Conservation (phyloP, 768 basidiomycete species). For the Boletus sp. region DNA sequence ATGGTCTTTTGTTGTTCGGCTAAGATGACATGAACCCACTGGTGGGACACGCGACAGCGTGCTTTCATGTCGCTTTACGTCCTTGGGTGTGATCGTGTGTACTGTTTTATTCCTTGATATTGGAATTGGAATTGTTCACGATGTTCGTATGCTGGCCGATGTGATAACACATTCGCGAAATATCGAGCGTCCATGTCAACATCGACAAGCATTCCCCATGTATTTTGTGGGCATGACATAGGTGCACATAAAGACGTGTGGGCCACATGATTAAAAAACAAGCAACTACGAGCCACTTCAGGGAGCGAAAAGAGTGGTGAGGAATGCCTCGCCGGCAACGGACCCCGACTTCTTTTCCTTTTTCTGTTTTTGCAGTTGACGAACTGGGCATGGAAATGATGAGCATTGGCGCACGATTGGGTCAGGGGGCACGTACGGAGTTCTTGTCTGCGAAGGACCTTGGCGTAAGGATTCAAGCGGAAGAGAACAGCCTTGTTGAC, state of each 20-base stretch:
- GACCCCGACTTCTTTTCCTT: slow-evolving; percentile 61
- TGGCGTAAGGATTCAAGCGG: slow-evolving; percentile 98
- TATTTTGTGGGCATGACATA: slow-evolving; percentile 18
- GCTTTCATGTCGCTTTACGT: neutral
- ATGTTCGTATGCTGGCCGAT: neutral
- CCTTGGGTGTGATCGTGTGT: neutral
- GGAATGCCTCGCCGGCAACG: slow-evolving; percentile 79
- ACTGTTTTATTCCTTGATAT: neutral
- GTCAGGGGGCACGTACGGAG: slow-evolving; percentile 56
- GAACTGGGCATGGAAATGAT: slow-evolving; percentile 46
- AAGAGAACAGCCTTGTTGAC: slow-evolving; percentile 91
- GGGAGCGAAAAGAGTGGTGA: slow-evolving; percentile 80
- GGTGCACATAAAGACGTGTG: slow-evolving; percentile 13
- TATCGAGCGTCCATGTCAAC: neutral
- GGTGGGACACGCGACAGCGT: neutral
- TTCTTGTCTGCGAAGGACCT: slow-evolving; percentile 87
- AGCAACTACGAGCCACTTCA: slow-evolving; percentile 39
- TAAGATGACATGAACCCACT: neutral
- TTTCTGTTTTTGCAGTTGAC: slow-evolving; percentile 59
- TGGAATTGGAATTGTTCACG: neutral
- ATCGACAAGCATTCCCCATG: neutral
- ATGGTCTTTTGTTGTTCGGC: neutral
- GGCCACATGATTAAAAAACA: slow-evolving; percentile 3
- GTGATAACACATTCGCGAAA: neutral
- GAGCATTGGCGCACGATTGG: neutral